These are phyloP conservation scores for Rhizoclosmatium sp. DNA, from an alignment of 192 early-diverging fungal species.

Conservation along the genomic window DNA sequence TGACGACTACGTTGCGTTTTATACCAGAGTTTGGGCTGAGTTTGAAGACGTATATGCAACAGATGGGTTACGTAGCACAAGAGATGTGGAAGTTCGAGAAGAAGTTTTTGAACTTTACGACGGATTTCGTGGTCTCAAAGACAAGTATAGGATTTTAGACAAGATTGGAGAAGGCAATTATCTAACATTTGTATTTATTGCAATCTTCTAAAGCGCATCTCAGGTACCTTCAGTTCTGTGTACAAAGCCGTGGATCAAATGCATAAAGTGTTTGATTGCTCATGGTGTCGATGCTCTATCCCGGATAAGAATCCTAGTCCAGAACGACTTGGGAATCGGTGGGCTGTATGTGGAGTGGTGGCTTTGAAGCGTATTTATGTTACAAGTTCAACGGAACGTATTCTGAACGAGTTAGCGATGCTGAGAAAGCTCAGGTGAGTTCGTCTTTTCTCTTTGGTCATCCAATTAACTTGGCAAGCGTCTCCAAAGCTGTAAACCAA, in stretches of 20 bases:
- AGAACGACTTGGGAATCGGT: no score
- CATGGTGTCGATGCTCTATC: neutral
- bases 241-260: slow-evolving; percentile 87
- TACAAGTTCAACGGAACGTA: no score
- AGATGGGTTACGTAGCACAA: slow-evolving; percentile 2
- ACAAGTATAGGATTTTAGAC: slow-evolving; percentile 72
- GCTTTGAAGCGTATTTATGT: no score
- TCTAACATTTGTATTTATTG: neutral
- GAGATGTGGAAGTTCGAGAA: slow-evolving; percentile 38
- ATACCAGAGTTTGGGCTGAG: slow-evolving; percentile 11
- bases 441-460: no score
- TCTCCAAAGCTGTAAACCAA: no score
- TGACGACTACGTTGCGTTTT: neutral
- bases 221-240: slow-evolving; percentile 91
- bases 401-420: no score
- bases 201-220: neutral
- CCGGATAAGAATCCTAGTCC: no score
- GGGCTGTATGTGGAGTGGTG: no score
- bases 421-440: no score
- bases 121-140: slow-evolving; percentile 59
- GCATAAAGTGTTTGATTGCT: slow-evolving; percentile 56
- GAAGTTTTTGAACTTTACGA: slow-evolving; percentile 72
- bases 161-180: slow-evolving; percentile 79
- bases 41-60: neutral
- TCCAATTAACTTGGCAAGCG: no score